phyloP scores from a whole-genome alignment of 768 basidiomycete genomes.

The Collybia mongolica region DNA sequence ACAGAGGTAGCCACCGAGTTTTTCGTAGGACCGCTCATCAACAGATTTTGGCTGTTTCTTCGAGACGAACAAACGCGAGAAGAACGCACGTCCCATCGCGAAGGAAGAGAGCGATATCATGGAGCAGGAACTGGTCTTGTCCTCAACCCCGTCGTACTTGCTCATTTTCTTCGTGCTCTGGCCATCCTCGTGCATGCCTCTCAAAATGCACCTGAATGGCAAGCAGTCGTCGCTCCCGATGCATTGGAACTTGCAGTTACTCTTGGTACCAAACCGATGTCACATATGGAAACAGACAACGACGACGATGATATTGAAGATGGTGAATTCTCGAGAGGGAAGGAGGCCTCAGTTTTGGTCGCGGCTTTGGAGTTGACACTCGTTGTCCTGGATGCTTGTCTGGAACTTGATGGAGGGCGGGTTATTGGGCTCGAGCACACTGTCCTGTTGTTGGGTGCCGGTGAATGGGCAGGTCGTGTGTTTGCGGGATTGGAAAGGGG shows the following conservation, averaged over 20 bases:
- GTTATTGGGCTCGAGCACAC: constrained; percentile 76
- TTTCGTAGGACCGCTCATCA: constrained; percentile 88
- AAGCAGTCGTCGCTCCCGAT: constrained; percentile 78
- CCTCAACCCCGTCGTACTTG: constrained; percentile 73
- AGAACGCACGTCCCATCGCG: constrained; percentile 59
- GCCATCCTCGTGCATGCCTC: constrained; percentile 82
- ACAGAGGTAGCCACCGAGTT: constrained; percentile 79
- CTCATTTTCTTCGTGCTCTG: constrained; percentile 74
- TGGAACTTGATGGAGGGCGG: constrained; percentile 77
- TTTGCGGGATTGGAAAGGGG: constrained; percentile 69
- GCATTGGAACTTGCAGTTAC: constrained; percentile 82
- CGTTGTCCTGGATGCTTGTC: constrained; percentile 69
- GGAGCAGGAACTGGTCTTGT: constrained; percentile 82
- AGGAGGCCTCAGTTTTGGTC: constrained; percentile 73
- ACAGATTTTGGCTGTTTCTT: constrained; percentile 94
- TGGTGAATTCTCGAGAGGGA: constrained; percentile 28
- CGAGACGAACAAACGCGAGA: constrained; percentile 81
- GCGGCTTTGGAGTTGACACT: constrained; percentile 78
- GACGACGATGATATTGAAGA: constrained; percentile 33
- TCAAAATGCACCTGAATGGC: constrained; percentile 77
- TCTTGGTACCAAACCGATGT: constrained; percentile 66
- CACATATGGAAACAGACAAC: constrained; percentile 35
- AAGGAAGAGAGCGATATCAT: constrained; percentile 55
- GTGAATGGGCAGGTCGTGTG: constrained; percentile 79
- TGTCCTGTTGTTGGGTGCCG: constrained; percentile 61